Conservation (phyloP, 495 filamentous ascomycete genomes). For the Annulohypoxylon stygium region DNA sequence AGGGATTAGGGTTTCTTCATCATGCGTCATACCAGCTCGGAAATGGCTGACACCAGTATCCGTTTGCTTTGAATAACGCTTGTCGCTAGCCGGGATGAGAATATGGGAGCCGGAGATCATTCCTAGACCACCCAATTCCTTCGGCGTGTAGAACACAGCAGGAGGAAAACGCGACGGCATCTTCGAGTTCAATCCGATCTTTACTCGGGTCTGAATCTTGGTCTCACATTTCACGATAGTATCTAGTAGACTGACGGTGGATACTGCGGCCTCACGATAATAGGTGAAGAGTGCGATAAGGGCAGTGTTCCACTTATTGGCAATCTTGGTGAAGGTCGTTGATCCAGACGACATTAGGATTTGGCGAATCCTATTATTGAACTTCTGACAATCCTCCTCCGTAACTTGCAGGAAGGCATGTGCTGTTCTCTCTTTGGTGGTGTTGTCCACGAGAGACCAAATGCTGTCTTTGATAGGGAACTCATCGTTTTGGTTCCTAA, state of each 20-base stretch:
- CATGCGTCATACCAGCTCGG: conserved; percentile 97
- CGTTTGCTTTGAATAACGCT: conserved; percentile 98
- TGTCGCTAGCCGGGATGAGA: conserved; percentile 96
- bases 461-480: conserved; percentile 98
- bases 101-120: conserved; percentile 99
- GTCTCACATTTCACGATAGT: conserved; percentile 99
- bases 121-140: conserved; percentile 96
- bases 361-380: conserved; percentile 98
- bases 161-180: conserved; percentile 99
- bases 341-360: conserved; percentile 99
- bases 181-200: conserved; percentile 99
- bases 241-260: conserved; percentile 93
- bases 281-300: conserved; percentile 99
- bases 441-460: conserved; percentile 96
- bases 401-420: conserved; percentile 99
- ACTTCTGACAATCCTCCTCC: conserved; percentile 98
- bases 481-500: conserved; percentile 92
- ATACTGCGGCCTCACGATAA: conserved; percentile 98
- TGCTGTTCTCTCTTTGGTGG: conserved; percentile 95
- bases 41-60: conserved; percentile 98
- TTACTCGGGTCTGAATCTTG: conserved; percentile 99
- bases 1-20: conserved; percentile 97
- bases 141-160: conserved; percentile 98
- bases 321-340: conserved; percentile 99
- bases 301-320: conserved; percentile 99